Conservation (phyloP, 2,329 filamentous ascomycete genomes). For the Penicillium hesseltinei region DNA sequence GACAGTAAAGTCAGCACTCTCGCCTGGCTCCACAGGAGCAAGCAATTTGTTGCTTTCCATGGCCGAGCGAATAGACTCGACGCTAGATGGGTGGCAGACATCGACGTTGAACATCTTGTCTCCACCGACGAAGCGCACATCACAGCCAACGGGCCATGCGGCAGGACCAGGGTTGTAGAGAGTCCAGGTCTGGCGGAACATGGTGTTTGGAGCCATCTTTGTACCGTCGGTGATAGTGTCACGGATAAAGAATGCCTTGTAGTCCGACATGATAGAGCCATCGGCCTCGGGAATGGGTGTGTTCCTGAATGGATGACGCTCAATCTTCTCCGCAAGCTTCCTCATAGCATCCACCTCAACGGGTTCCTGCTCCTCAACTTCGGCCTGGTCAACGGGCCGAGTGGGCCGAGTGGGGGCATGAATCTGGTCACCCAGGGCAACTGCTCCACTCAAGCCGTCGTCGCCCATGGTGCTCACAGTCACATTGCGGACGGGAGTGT, state of each 20-base stretch:
- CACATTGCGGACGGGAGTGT: constrained; percentile 83
- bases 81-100: constrained; percentile 72
- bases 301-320: neutral
- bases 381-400: constrained; percentile 5
- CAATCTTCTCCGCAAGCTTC: constrained; percentile 6
- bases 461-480: constrained; percentile 83
- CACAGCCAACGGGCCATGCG: constrained; percentile 84
- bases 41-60: constrained; percentile 79
- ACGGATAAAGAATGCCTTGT: constrained; percentile 67
- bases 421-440: constrained; percentile 69
- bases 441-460: constrained; percentile 63
- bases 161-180: constrained; percentile 77
- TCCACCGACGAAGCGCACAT: constrained; percentile 86
- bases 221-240: constrained; percentile 81
- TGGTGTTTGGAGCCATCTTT: constrained; percentile 64
- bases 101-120: constrained; percentile 96
- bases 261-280: constrained; percentile 6
- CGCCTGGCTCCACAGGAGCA: constrained; percentile 66
- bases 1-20: constrained; percentile 78
- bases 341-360: constrained; percentile 22
- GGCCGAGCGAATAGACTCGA: constrained; percentile 71
- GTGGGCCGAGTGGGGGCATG: constrained; percentile 53
- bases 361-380: constrained; percentile 28
- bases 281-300: neutral
- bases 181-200: constrained; percentile 89